phyloP scores from a whole-genome alignment of 2,329 filamentous ascomycete genomes.

The Chaetomiaceae sp. region DNA sequence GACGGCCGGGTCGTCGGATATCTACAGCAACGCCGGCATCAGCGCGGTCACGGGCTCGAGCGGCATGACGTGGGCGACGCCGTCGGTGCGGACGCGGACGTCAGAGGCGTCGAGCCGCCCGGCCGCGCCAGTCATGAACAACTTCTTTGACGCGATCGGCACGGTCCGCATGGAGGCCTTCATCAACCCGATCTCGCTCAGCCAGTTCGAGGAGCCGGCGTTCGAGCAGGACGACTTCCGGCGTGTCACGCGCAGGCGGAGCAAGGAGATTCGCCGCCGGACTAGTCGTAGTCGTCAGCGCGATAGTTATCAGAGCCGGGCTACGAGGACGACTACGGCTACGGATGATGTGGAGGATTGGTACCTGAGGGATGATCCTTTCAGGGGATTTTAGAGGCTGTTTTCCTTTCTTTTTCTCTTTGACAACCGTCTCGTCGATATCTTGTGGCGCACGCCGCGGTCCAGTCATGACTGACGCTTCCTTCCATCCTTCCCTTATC shows the following conservation, averaged over 20 bases:
- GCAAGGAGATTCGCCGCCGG: conserved; percentile 50
- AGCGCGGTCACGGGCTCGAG: conserved; percentile 20
- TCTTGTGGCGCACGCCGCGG: conserved; percentile 2
- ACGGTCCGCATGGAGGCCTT: conserved; percentile 98
- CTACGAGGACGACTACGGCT: conserved; percentile 37
- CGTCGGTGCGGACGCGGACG: conserved; percentile 50
- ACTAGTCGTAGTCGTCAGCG: conserved; percentile 51
- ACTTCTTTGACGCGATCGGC: conserved; percentile 83
- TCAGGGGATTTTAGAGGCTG: conserved; percentile 49
- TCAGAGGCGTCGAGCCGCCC: conserved; percentile 51
- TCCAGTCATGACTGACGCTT: conserved; percentile 21
- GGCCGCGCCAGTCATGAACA: conserved; percentile 35
- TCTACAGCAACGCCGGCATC: conserved; percentile 28
- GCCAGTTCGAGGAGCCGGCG: conserved; percentile 42
- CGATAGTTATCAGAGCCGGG: conserved; percentile 46
- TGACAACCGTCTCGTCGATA: background rate
- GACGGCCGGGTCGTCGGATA: conserved; percentile 32
- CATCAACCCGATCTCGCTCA: conserved; percentile 60
- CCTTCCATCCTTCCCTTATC: too few species aligned
- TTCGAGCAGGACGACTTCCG: conserved; percentile 48
- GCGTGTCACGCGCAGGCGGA: conserved; percentile 45
- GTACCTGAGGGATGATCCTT: conserved; percentile 54
- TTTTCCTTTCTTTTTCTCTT: background rate
- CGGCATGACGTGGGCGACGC: conserved; percentile 29
- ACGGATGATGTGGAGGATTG: conserved; percentile 51